Base-by-base conservation (phyloP, 176 grass and related monocot species). In the Canna indica region DNA sequence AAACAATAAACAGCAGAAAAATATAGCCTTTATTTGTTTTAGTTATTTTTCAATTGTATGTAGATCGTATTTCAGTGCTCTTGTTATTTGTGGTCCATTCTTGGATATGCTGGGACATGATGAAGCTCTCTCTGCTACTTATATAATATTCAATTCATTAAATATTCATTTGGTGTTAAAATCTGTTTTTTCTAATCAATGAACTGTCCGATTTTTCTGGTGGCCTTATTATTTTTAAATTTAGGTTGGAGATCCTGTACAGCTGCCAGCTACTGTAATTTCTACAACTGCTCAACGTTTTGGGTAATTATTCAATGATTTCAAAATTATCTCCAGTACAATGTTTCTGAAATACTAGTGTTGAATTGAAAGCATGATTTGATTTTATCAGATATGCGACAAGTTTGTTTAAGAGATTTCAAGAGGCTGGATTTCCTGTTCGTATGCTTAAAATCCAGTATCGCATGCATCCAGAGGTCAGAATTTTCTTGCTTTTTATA, bases 401-500 rank as follows among this genome's bases (percentile, higher is more conserved):
- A 71, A 97, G 93, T 85, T 81, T 97, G 73, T 97, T 97, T 68
- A 87, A 97, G 68, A 90, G 93, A 85, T 97, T 97, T 81, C 88
- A 97, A 67, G 77, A 76, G 76, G 93, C 88, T 44, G 93, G 93
- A 70, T 97, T 97, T 90, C 93, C 93, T 0, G 86, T 97, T 38
- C 88, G 90, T 67, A 97, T 97, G 93, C 93, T 97, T 69, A 97
- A 92, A 67, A 85, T 80, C 74, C 93, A 97, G 31, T 97, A 97
- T 68, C 93, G 93, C 59, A 97, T 97, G 88, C 88, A 97, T 82
- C 93, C 93, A 72, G 82, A 91, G 86, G 93, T 90, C 61, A 79
- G 84, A 59, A 2, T 24, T 38, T 73, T 59, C 28, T 73, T 41
- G 11, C 0, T 18, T 42, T 73, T 13, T 39, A 15, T 44, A 34